A percentile compares a stretch with the other conserved stretches of the same genome.
phyloP scores from a whole-genome alignment of 2,329 filamentous ascomycete genomes.

The Alternaria solani region DNA sequence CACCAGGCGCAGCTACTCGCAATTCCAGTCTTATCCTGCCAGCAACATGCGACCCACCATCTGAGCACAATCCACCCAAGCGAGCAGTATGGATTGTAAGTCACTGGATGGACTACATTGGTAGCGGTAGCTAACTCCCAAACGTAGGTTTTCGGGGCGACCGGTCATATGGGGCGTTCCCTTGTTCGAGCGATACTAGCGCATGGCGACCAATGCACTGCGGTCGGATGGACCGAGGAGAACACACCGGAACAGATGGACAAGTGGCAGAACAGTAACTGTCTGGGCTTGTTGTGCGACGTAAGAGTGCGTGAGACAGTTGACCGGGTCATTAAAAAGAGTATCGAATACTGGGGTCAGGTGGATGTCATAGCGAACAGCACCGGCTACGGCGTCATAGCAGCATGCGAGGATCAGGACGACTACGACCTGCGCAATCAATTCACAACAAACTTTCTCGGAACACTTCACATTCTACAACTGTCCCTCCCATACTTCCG shows the following conservation, averaged over 20 bases:
- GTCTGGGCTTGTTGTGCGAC: constrained; percentile 85
- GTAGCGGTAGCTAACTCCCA: background rate
- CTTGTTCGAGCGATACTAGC: constrained; percentile 82
- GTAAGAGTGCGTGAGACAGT: constrained; percentile 85
- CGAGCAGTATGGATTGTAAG: constrained; percentile 89
- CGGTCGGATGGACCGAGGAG: constrained; percentile 84
- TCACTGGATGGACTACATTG: background rate
- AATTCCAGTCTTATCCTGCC: constrained; percentile 69
- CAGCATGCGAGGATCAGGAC: constrained; percentile 95
- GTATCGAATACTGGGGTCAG: constrained; percentile 77
- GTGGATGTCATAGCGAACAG: constrained; percentile 90
- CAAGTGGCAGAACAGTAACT: constrained; percentile 70
- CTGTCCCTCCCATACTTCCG: constrained; percentile 87
- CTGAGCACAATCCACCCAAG: constrained; percentile 71
- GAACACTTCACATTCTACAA: constrained; percentile 92
- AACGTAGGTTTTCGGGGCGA: constrained; percentile 81
- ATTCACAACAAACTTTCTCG: constrained; percentile 98
- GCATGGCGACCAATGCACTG: constrained; percentile 83
- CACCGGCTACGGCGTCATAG: constrained; percentile 94
- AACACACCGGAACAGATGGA: constrained; percentile 76
- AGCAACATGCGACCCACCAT: constrained; percentile 84
- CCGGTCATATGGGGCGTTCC: constrained; percentile 94
- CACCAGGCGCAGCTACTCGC: constrained; percentile 45
- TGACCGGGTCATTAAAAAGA: constrained; percentile 71
- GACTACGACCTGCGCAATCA: constrained; percentile 94